Base-by-base conservation (phyloP, 306 rosid genomes). In the Canavalia ensiformis region DNA sequence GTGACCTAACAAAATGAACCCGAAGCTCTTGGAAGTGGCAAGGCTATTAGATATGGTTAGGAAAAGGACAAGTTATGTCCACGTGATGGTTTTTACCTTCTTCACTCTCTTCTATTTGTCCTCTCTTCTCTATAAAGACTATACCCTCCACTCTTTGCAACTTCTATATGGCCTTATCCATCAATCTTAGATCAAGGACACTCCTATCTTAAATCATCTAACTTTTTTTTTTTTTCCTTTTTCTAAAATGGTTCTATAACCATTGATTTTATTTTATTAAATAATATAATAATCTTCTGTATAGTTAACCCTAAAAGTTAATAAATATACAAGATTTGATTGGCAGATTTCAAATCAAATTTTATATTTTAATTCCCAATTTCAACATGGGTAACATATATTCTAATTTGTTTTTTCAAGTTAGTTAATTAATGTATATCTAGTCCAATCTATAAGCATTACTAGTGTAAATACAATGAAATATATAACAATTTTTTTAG, bases 61-160 rank as follows among this genome's bases (percentile, higher is more conserved):
- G 82, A 75, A 84, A 72, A 80, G 30, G 94, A 88, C 91, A 86
- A 78, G 69, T 82, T 60, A 72, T 82, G 65, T 75, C 90, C 92
- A 90, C 89, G 89, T 88, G 90, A 86, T 59, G 82, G 29, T 76
- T 79, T 80, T 76, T 8, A 76, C 51, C 29, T 34, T 75, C 64
- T 80, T 70, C 57, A 42, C 25, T 58, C 82, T 71, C 76, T 1
- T 85, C 49, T 77, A n/a, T 56, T 85, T 85, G 85, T 80, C 85
- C 18, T 68, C 77, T 78, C 6, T 72, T 84, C 55, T 77, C 51
- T 55, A 18, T 18, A 18, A 18, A 18, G 25, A 18, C 25, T 18
- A 33, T 41, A 12, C 54, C n/a, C 71, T 72, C 73, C 47, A 50
- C 64, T 49, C 54, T 79, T 66, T 8, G 72, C 8, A 67, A 47